phyloP scores from a whole-genome alignment of 2,329 filamentous ascomycete genomes.

The Sporothrix brunneoviolacea region DNA sequence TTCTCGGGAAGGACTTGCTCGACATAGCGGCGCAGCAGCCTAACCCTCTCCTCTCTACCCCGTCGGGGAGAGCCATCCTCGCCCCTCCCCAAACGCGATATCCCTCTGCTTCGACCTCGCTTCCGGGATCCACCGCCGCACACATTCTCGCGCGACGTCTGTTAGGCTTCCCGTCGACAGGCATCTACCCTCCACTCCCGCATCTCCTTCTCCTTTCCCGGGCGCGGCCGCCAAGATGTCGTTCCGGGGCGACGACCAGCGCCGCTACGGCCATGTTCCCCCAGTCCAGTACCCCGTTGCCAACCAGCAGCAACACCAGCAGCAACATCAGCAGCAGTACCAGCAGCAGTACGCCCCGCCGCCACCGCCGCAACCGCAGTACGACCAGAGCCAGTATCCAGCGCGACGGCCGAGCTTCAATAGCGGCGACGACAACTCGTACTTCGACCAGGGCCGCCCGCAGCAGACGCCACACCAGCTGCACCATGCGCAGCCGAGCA shows the following conservation, averaged over 20 bases:
- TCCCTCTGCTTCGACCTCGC: neutral
- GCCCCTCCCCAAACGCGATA: neutral
- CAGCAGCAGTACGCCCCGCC: constrained; percentile 4
- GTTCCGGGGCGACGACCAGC: constrained; percentile 55
- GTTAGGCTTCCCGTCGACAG: no score
- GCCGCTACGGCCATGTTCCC: constrained; percentile 60
- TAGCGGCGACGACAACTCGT: constrained; percentile 62
- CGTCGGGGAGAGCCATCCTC: neutral
- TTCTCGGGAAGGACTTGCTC: neutral
- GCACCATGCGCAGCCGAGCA: constrained; percentile 8
- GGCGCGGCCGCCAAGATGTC: constrained; percentile 42
- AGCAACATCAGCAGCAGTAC: constrained; percentile 6
- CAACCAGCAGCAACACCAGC: constrained; percentile 25
- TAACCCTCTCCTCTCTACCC: neutral
- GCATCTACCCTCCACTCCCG: neutral
- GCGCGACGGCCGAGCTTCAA: constrained; percentile 65
- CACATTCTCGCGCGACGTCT: neutral
- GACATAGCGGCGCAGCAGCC: neutral
- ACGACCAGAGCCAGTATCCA: constrained; percentile 33
- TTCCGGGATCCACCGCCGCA: neutral
- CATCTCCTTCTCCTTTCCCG: neutral
- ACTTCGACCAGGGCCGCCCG: constrained; percentile 34
- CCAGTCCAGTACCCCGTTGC: constrained; percentile 57
- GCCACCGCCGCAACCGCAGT: constrained; percentile 8
- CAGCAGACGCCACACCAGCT: constrained; percentile 4